Percentiles rank a stretch among this genome's conserved stretches.
Conservation (phyloP, 106 monocot species). For the Dendrobium chrysotoxum region DNA sequence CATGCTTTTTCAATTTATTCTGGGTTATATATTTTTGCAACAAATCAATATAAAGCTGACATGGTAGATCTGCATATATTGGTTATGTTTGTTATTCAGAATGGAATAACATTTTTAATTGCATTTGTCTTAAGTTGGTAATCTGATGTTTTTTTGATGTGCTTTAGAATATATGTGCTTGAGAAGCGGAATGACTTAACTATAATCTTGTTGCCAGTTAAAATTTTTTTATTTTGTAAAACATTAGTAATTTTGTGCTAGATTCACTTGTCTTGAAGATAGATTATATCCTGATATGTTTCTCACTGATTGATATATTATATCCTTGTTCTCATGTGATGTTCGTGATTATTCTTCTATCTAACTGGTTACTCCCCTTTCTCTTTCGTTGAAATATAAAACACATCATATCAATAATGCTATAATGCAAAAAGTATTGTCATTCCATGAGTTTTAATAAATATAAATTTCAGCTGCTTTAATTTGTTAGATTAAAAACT, state of each 20-base stretch:
- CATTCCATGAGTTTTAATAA: background rate
- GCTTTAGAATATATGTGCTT: background rate
- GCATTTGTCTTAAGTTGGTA: background rate
- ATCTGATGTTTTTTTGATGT: background rate
- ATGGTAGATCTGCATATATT: background rate
- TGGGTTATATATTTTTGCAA: no score
- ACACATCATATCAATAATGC: background rate
- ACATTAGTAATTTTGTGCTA: background rate
- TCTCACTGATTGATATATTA: background rate
- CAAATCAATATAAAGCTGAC: no score
- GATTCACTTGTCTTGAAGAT: background rate
- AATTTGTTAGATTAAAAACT: background rate
- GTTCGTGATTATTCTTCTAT: background rate
- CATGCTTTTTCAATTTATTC: background rate
- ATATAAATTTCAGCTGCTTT: background rate
- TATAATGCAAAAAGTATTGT: background rate
- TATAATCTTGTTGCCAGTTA: background rate
- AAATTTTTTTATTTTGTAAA: background rate
- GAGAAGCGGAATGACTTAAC: background rate
- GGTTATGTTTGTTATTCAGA: background rate
- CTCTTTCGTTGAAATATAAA: background rate
- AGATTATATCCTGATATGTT: background rate
- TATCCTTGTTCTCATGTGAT: background rate
- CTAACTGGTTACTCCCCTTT: background rate
- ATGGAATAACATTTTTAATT: background rate